Evolutionary conservation across 805 yeast genomes (phyloP).

Genomic region (Saccharomycopsis sp.): DNA sequence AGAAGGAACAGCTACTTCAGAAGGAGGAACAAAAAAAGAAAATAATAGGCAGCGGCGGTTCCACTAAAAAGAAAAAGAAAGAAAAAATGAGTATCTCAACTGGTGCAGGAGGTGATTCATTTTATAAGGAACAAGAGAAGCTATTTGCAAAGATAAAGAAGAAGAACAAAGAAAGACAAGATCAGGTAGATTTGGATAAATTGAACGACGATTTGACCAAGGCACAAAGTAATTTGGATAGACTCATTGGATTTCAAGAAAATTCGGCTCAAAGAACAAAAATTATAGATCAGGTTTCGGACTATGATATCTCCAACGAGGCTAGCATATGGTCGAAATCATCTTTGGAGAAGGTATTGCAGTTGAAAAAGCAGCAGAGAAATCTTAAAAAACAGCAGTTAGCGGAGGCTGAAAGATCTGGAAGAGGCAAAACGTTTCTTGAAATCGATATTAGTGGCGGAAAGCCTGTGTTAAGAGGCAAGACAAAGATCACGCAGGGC

Average conservation of each 20-base stretch:
- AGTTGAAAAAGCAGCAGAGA: constrained; percentile 79
- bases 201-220: constrained; percentile 38
- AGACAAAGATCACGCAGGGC: constrained; percentile 17
- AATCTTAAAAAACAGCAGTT: constrained; percentile 59
- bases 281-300: constrained; percentile 90
- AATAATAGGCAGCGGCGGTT: constrained; percentile 21
- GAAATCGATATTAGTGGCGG: constrained; percentile 78
- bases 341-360: constrained; percentile 73
- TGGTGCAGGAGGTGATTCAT: constrained; percentile 51
- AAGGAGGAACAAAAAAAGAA: constrained; percentile 23
- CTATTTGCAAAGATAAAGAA: constrained; percentile 55
- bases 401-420: constrained; percentile 50
- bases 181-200: constrained; percentile 24
- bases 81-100: constrained; percentile 46
- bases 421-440: constrained; percentile 68
- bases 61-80: constrained; percentile 31
- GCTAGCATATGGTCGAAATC: constrained; percentile 75
- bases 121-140: constrained; percentile 62
- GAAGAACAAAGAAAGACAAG: constrained; percentile 33
- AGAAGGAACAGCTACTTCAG: constrained; percentile 40
- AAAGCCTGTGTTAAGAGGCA: constrained; percentile 61
- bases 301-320: constrained; percentile 50
- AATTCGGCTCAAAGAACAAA: constrained; percentile 85
- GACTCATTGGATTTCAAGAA: constrained; percentile 71
- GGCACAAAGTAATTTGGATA: constrained; percentile 73